Conservation (phyloP, 768 basidiomycete genomes). For the Rubroboletus pulcherrimus region DNA sequence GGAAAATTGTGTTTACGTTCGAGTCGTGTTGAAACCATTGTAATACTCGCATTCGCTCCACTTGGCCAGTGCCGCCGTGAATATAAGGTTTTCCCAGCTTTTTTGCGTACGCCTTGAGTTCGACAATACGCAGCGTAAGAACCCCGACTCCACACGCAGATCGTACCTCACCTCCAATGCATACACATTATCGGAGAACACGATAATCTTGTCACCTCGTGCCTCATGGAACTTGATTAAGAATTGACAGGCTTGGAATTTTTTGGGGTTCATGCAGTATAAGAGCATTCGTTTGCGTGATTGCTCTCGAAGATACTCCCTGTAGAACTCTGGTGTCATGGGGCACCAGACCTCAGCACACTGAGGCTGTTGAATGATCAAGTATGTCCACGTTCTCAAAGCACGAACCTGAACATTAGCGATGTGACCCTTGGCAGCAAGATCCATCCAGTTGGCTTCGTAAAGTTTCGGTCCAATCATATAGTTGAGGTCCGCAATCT, state of each 20-base stretch:
- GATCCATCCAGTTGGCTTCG: constrained; percentile 99
- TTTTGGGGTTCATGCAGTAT: constrained; percentile 99
- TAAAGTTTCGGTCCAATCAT: constrained; percentile 99
- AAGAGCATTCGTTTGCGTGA: constrained; percentile 92
- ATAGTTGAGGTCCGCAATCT: constrained; percentile 97
- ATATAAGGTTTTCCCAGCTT: constrained; percentile 93
- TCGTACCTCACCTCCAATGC: constrained; percentile 76
- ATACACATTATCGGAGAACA: constrained; percentile 98
- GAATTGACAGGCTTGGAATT: constrained; percentile 99
- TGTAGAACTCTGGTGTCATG: constrained; percentile 99
- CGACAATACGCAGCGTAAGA: constrained; percentile 1
- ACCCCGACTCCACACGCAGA: background rate
- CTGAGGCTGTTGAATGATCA: constrained; percentile 37
- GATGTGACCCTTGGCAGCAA: constrained; percentile 98
- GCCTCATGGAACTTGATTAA: constrained; percentile 97
- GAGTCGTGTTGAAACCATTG: constrained; percentile 96
- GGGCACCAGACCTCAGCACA: constrained; percentile 99
- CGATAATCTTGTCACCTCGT: constrained; percentile 97
- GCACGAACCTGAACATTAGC: constrained; percentile 93
- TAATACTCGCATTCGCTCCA: constrained; percentile 92
- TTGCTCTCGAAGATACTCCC: constrained; percentile 91
- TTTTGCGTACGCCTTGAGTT: constrained; percentile 81
- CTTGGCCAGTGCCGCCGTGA: constrained; percentile 92
- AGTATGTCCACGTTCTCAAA: background rate
- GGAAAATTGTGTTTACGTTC: constrained; percentile 94